These are phyloP conservation scores for Lentithecium fluviatile DNA, from an alignment of 495 filamentous ascomycete genomes.

Conservation along the genomic window DNA sequence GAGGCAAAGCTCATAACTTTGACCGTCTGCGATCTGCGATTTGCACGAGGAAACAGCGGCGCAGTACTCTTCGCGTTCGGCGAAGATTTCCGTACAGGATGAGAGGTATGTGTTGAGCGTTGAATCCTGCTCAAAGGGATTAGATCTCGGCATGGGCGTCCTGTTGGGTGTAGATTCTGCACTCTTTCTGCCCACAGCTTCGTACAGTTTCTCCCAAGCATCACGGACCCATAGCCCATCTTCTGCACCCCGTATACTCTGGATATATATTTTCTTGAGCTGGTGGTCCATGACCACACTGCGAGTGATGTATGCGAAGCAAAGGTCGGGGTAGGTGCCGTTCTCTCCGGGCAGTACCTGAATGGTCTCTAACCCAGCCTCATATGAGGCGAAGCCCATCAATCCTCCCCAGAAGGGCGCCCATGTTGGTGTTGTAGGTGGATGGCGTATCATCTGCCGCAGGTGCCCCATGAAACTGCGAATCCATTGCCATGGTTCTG, in stretches of 20 bases:
- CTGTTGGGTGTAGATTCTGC: constrained; percentile 37
- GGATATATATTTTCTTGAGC: constrained; percentile 60
- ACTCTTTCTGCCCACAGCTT: constrained; percentile 29
- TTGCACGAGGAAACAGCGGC: constrained; percentile 70
- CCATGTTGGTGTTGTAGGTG: constrained; percentile 31
- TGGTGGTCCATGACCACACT: constrained; percentile 79
- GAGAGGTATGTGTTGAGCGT: constrained; percentile 9
- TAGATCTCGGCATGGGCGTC: neutral
- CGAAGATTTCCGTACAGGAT: neutral
- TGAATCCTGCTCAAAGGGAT: constrained; percentile 11
- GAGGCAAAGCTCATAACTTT: constrained; percentile 93
- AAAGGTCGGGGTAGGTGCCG: constrained; percentile 64
- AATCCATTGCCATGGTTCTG: constrained; percentile 26
- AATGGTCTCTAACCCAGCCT: constrained; percentile 70
- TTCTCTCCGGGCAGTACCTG: constrained; percentile 42
- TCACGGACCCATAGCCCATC: constrained; percentile 42
- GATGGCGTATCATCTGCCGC: constrained; percentile 2
- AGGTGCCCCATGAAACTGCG: constrained; percentile 39
- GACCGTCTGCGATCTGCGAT: constrained; percentile 67
- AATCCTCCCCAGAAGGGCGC: constrained; percentile 84
- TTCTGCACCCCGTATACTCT: constrained; percentile 51
- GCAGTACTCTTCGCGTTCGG: constrained; percentile 51
- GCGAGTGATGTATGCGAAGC: constrained; percentile 71
- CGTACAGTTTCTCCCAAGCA: constrained; percentile 25
- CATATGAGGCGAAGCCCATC: constrained; percentile 87